A percentile compares a stretch with the other conserved stretches of the same genome.
Conservation (phyloP, 2,329 filamentous ascomycete species). For the Verticillium isaacii region DNA sequence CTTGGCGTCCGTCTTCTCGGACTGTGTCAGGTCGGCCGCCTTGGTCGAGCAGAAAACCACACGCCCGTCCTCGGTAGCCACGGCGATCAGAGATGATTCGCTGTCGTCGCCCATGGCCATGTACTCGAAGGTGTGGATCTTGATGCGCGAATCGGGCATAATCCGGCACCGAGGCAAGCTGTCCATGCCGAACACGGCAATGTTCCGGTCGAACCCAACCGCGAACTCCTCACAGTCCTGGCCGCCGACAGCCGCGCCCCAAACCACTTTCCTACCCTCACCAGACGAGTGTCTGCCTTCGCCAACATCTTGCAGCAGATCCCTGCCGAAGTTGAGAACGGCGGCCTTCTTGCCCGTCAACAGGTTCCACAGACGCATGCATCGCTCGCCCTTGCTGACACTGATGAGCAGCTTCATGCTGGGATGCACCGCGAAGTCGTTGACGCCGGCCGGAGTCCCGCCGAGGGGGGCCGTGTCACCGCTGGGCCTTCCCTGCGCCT, state of each 20-base stretch:
- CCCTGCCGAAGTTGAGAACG: constrained; percentile 76
- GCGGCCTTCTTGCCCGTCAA: constrained; percentile 95
- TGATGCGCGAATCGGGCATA: constrained; percentile 63
- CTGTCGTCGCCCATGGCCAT: constrained; percentile 46
- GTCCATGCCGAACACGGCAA: constrained; percentile 83
- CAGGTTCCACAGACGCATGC: constrained; percentile 93
- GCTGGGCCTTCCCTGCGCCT: constrained; percentile 72
- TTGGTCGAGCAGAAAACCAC: constrained; percentile 78
- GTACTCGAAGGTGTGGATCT: constrained; percentile 80
- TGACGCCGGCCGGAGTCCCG: constrained; percentile 80
- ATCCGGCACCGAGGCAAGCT: constrained; percentile 74
- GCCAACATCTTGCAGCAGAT: constrained; percentile 68
- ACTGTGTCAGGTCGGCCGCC: constrained; percentile 35
- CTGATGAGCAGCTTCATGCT: constrained; percentile 96
- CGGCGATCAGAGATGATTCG: constrained; percentile 57
- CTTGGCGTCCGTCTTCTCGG: constrained; percentile 18
- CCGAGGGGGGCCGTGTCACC: constrained; percentile 85
- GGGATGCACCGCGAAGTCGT: constrained; percentile 92
- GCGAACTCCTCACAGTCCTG: constrained; percentile 82
- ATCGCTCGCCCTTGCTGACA: constrained; percentile 82
- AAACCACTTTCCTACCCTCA: constrained; percentile 77
- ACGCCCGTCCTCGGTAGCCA: constrained; percentile 87
- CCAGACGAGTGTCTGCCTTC: constrained; percentile 74
- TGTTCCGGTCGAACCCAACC: constrained; percentile 82
- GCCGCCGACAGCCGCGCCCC: constrained; percentile 66